phyloP scores from a whole-genome alignment of 1,139 yeast genomes.

The Saccharomyces hybrid region DNA sequence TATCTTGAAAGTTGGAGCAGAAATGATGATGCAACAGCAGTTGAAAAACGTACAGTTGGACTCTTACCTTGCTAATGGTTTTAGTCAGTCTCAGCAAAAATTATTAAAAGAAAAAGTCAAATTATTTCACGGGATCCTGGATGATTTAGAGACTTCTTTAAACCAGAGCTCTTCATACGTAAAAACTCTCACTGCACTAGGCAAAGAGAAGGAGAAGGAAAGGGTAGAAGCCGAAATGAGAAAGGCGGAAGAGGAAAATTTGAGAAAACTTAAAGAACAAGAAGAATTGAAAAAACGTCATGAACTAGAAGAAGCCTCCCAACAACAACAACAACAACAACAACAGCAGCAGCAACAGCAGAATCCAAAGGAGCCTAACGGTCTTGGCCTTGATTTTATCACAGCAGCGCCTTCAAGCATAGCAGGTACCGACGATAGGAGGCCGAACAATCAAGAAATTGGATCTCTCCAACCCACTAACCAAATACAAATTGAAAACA shows the following conservation, averaged over 20 bases:
- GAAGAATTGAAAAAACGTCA: slow-evolving; percentile 18
- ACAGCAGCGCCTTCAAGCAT: slow-evolving; percentile 2
- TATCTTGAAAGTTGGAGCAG: slow-evolving; percentile 27
- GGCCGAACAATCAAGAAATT: neutral
- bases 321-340: slow-evolving; percentile 10
- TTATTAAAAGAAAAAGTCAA: slow-evolving; percentile 25
- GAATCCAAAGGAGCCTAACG: slow-evolving; percentile 3
- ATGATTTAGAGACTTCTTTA: slow-evolving; percentile 34
- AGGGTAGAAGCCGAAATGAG: slow-evolving; percentile 26
- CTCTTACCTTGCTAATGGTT: slow-evolving; percentile 24
- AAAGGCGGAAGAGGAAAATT: slow-evolving; percentile 15
- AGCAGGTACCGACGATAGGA: neutral
- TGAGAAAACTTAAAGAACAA: slow-evolving; percentile 7
- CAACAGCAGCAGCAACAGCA: slow-evolving; percentile 9
- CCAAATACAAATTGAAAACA: neutral
- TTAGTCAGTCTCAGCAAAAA: slow-evolving; percentile 21
- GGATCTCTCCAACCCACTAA: neutral
- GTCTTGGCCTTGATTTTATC: slow-evolving; percentile 1
- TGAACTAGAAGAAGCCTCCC: slow-evolving; percentile 12
- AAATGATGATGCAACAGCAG: slow-evolving; percentile 32
- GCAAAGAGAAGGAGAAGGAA: slow-evolving; percentile 19
- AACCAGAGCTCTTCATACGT: slow-evolving; percentile 32
- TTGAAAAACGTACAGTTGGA: slow-evolving; percentile 30
- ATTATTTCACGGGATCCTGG: slow-evolving; percentile 31
- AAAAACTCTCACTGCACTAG: slow-evolving; percentile 25